Base-by-base conservation (phyloP, 176 grass and related monocot species). In the Olyra latifolia region DNA sequence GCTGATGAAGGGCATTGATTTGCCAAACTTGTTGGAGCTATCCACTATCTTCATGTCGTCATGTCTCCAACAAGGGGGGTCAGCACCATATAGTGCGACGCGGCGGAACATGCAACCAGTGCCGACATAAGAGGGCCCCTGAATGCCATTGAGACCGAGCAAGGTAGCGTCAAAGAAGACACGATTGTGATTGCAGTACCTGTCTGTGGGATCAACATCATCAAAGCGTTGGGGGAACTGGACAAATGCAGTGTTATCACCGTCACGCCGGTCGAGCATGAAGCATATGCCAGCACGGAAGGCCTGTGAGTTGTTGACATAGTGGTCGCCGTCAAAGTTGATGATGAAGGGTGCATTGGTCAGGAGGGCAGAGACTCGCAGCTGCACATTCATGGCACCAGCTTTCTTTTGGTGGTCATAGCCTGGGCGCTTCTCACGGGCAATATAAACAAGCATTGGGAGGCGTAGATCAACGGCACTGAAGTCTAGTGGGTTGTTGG, bases 141-240 rank as follows among this genome's bases (percentile, higher is more conserved):
- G 94, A 43, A 97, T 41, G 35, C 95, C 95, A 78, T 97, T 93
- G 17, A 97, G 95, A 35, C 91, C 95, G 0, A 93, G 91, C 89
- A 97, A 94, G 82, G 93, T 97, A 59, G 91, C 95, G 28, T 97
- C 95, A 14, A 97, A 97, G 89, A 97, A 97, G 80, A 97, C 87
- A 22, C 89, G 93, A 62, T 97, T 97, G 80, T 97, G 95, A 68
- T 97, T 97, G 75, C 89, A 88, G 20, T 97, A 97, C 47, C 95
- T 91, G 72, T 97, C 95, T 8, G 91, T 94, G 61, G 95, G 95
- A 63, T 97, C 95, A 43, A 97, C 93, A 43, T 90, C 95, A 61
- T 97, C 95, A 47, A 97, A 97, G 15, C 95, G 85, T 49, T 97
- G 95, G 15, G 95, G 95, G 46, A 97, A 97, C 54, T 97, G 95